Base-by-base conservation (phyloP, 2,329 filamentous ascomycete genomes). In the Aspergillus flavus region DNA sequence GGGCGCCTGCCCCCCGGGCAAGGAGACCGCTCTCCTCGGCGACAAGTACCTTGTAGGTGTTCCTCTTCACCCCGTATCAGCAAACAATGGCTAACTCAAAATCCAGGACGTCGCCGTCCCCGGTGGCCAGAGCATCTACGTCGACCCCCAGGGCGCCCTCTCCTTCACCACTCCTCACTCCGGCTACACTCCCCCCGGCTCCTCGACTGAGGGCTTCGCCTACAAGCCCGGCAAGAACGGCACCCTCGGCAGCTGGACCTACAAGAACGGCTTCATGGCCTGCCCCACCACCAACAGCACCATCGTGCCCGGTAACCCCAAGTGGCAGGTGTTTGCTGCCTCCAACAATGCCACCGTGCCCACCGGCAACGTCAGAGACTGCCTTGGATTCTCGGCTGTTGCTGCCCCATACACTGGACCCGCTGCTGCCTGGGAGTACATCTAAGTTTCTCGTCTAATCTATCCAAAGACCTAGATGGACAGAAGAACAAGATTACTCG, bases 81-180 rank as follows among this genome's bases (percentile, higher is more conserved):
- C 2, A 30, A 55, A 26, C 23, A 55, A 60, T 21, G 45, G 16
- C 52, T 55, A 26, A 55, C 34, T 10, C 10, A 5, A 23, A 9
- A 11, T 6, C 21, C 48, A 85, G 71, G 75, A 78, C 32, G 83
- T 86, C 43, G 69, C 81, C 32, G 87, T 89, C 3, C 87, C 87
- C 5, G 87, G 87, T 48, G 88, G 88, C 30, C 87, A 91, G 71
- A 72, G 79, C 63, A 81, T 89, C 67, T 90, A 86, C 73, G 81
- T 90, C 59, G 79, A 77, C 6, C 78, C 81, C 3, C 74, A 80
- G 36, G 88, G 87, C 10, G 76, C 80, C 7, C 74, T 90, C 61
- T 79, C 80, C 60, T 90, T 85, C 77, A 86, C 86, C 0, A 65
- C 70, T 23, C 81, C 87, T 0, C 86, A 89, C 76, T 87, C 85